Evolutionary conservation across 192 early-diverging fungal species (phyloP), one percentile per base, ranked within the genome.

Genomic region (Spizellomyces punctatus): DNA sequence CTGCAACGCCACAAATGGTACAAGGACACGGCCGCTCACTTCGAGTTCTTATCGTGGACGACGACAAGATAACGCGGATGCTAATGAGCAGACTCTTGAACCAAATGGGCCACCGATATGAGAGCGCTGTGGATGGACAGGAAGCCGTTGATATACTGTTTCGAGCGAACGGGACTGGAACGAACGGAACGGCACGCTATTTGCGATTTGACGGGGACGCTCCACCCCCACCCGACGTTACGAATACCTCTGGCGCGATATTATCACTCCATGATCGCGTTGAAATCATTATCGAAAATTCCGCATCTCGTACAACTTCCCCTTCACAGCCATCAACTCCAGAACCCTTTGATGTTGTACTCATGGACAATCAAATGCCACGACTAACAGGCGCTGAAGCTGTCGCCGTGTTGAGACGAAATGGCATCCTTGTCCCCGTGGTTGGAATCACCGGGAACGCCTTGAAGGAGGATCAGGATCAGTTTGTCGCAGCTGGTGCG

Each of bases 291-390:
- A 9, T 65, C 43, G 41, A 60, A 27, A 67, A 59, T 22, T 41
- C 17, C 10, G 5, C 54, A 5, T 6, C 4, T 22, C 6, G 17
- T 36, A 54, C 46, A 12, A 17, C 64, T n/a, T 50, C 64, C 36
- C 66, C 66, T 4, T 57, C 22, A 22, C 50, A 54, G 52, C 14
- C 27, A 10, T 54, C 50, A 12, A 54, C 50, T 54, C 50, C 50
- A 12, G 50, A 54, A 54, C 61, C 59, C 17, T 74, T 74, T 47
- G 65, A 74, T 46, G 72, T 56, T 57, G 63, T 74, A 12, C 63
- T 74, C 6, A 74, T 74, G 54, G 72, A 74, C 58, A 74, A 74
- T 52, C 56, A 67, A 10, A 74, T 74, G 72, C 72, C 72, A 43
- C 63, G 72, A 14, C 19, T 66, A 62, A 74, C 64, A 5, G 72